A percentile compares a stretch with the other conserved stretches of the same genome.
Evolutionary conservation across 2,329 filamentous ascomycete species (phyloP).

Genomic region (Scedosporium apiospermum): DNA sequence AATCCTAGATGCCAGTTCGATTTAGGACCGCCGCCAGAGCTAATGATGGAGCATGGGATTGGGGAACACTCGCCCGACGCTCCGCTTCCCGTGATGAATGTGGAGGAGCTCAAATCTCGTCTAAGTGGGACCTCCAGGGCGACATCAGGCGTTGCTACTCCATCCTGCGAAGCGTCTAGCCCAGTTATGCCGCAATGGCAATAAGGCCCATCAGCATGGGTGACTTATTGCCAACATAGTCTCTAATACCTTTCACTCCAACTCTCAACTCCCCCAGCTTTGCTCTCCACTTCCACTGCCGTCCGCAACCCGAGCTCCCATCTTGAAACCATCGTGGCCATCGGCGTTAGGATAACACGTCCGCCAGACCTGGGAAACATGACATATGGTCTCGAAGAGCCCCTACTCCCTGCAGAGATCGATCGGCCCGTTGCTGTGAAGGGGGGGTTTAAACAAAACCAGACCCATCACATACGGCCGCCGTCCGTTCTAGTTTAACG

Average conservation of each 20-base stretch:
- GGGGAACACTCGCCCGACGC: neutral
- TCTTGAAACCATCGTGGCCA: too few relatives aligned
- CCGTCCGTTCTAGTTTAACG: neutral
- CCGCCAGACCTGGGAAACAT: neutral
- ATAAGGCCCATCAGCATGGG: neutral
- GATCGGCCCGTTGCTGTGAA: conserved; percentile 3
- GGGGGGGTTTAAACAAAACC: neutral
- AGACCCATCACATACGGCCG: neutral
- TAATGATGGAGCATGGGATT: neutral
- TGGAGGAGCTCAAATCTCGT: neutral
- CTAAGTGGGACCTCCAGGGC: neutral
- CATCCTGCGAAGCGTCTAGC: neutral
- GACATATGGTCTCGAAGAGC: neutral
- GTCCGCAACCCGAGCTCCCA: too few relatives aligned
- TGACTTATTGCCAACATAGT: neutral
- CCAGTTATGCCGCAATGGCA: neutral
- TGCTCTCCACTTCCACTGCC: neutral
- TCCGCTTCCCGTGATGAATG: neutral
- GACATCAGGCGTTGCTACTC: conserved; percentile 1
- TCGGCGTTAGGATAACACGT: too few relatives aligned
- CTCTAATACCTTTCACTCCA: neutral
- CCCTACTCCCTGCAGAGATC: neutral
- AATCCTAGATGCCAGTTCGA: too few relatives aligned
- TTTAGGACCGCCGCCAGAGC: neutral
- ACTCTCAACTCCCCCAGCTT: neutral